Evolutionary conservation across 768 basidiomycete species (phyloP).

Genomic region (Exsudoporus frostii): DNA sequence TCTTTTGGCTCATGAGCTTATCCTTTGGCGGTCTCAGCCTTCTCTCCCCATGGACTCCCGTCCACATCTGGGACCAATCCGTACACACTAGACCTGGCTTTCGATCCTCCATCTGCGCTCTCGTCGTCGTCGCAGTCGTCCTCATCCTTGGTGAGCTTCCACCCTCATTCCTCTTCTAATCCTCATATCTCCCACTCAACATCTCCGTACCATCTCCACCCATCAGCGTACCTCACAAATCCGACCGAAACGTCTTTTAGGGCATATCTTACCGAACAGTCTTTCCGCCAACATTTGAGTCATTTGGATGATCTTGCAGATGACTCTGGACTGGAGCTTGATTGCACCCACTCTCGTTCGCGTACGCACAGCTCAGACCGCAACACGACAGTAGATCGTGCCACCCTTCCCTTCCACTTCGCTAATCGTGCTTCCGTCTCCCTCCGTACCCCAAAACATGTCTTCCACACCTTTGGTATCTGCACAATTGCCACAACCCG

Average conservation of each 20-base stretch:
- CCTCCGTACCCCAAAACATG: slow-evolving; percentile 86
- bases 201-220: neutral
- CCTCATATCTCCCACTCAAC: neutral
- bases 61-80: slow-evolving; percentile 48
- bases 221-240: slow-evolving; percentile 88
- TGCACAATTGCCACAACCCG: slow-evolving; percentile 70
- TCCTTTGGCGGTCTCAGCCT: slow-evolving; percentile 61
- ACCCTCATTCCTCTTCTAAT: neutral
- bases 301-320: slow-evolving; percentile 70
- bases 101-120: slow-evolving; percentile 65
- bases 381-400: slow-evolving; percentile 20
- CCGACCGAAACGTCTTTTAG: slow-evolving; percentile 93
- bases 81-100: slow-evolving; percentile 59
- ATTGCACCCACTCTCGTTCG: slow-evolving; percentile 27
- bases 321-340: slow-evolving; percentile 41
- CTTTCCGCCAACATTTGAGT: slow-evolving; percentile 91
- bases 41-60: slow-evolving; percentile 55
- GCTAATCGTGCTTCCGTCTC: slow-evolving; percentile 90
- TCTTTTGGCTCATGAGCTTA: slow-evolving; percentile 61
- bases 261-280: slow-evolving; percentile 93
- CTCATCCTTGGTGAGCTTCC: slow-evolving; percentile 65
- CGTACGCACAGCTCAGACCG: slow-evolving; percentile 24
- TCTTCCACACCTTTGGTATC: slow-evolving; percentile 82
- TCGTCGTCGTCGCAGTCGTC: slow-evolving; percentile 65
- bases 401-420: slow-evolving; percentile 63